Evolutionary conservation across 345 rosid species (phyloP).

Genomic region (Kernera saxatilis): DNA sequence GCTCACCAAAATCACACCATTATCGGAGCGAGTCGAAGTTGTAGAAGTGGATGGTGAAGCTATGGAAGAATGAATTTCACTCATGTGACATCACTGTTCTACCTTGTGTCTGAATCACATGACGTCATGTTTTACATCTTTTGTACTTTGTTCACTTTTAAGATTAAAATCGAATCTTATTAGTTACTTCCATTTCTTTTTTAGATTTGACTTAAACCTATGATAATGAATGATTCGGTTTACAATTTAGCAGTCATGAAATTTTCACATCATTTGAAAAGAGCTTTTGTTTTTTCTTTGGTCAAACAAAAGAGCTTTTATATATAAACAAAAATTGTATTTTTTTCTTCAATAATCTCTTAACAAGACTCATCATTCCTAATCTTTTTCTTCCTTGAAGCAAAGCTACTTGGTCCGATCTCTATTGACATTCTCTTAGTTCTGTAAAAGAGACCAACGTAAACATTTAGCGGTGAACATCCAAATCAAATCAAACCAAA

Average conservation of each 20-base stretch:
- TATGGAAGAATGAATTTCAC: slow-evolving; percentile 56
- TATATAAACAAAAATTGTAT: neutral
- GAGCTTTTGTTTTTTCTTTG: neutral
- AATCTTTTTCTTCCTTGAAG: slow-evolving; percentile 76
- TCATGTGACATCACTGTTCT: neutral
- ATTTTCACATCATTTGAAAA: neutral
- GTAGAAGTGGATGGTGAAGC: slow-evolving; percentile 52
- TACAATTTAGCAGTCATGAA: neutral
- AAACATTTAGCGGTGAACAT: neutral
- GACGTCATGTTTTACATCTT: neutral
- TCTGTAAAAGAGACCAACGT: slow-evolving; percentile 35
- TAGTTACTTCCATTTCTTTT: neutral
- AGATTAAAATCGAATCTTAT: neutral
- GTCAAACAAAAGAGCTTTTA: neutral
- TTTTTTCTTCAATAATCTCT: neutral
- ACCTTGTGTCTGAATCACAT: neutral
- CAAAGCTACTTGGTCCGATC: slow-evolving; percentile 70
- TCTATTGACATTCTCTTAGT: slow-evolving; percentile 74
- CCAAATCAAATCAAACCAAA: neutral
- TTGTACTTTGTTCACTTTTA: neutral
- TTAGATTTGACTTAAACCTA: neutral
- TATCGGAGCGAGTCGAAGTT: slow-evolving; percentile 46
- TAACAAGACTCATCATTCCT: slow-evolving; percentile 28
- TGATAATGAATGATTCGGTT: neutral
- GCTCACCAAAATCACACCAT: slow-evolving; percentile 52